Conservation (phyloP, 2,329 filamentous ascomycete species). For the Cyclaneusma minus region DNA sequence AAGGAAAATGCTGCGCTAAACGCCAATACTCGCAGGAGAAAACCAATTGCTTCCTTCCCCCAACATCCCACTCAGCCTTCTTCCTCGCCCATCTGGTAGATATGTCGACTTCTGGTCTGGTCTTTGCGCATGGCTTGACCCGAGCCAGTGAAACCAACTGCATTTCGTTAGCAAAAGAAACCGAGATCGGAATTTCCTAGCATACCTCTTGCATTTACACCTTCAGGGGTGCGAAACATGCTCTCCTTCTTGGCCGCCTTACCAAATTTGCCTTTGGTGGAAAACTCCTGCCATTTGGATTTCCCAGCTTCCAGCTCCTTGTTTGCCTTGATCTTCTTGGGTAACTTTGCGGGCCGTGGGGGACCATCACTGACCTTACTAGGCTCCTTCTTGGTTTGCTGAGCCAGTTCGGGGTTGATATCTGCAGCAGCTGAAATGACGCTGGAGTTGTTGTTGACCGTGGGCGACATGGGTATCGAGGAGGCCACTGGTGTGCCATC, state of each 20-base stretch:
- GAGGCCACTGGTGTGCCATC: conserved; percentile 48
- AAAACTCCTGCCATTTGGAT: conserved; percentile 91
- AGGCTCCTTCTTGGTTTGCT: conserved; percentile 45
- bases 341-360: conserved; percentile 47
- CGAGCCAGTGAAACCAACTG: conserved; percentile 92
- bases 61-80: conserved; percentile 23
- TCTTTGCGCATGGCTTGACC: conserved; percentile 95
- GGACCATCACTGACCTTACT: conserved; percentile 46
- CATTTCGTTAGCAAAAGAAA: conserved; percentile 15
- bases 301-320: conserved; percentile 85
- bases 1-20: conserved; percentile 16
- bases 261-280: conserved; percentile 56
- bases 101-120: conserved; percentile 62
- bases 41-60: conserved; percentile 18
- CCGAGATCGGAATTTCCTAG: conserved; percentile 6
- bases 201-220: conserved; percentile 72
- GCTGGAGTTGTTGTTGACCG: conserved; percentile 21
- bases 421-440: conserved; percentile 25
- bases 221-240: conserved; percentile 90
- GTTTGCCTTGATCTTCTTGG: conserved; percentile 80
- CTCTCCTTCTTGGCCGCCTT: conserved; percentile 70
- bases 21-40: conserved; percentile 18
- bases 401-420: conserved; percentile 48
- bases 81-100: conserved; percentile 67
- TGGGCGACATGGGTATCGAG: conserved; percentile 25